Percentiles rank a stretch among this genome's conserved stretches.
phyloP scores from a whole-genome alignment of 495 filamentous ascomycete genomes.

The Evansstolkia leycettana region DNA sequence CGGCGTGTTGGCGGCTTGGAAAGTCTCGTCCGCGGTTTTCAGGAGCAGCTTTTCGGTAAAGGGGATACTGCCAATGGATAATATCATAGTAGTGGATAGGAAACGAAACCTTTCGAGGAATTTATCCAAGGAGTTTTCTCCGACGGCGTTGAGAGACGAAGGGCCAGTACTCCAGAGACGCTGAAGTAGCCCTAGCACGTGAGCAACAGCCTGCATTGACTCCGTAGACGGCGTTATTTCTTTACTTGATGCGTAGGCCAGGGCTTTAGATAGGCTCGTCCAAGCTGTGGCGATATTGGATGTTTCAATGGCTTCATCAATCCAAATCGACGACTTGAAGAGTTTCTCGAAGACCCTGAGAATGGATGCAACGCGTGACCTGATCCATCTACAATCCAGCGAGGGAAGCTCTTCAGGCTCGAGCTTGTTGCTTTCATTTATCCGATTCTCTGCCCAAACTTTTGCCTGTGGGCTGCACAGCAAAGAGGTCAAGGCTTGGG shows the following conservation, averaged over 20 bases:
- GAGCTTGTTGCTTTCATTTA: constrained; percentile 43
- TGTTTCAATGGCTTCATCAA: constrained; percentile 27
- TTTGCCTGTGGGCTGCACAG: constrained; percentile 53
- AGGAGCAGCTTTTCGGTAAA: constrained; percentile 66
- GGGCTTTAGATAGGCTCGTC: constrained; percentile 50
- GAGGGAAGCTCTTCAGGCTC: constrained; percentile 61
- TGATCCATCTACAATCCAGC: constrained; percentile 80
- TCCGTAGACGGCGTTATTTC: constrained; percentile 84
- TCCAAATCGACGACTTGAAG: constrained; percentile 43
- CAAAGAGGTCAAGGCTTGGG: constrained; percentile 53
- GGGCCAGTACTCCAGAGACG: constrained; percentile 48
- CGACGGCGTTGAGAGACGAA: constrained; percentile 22
- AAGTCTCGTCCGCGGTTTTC: constrained; percentile 26
- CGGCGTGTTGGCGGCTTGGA: constrained; percentile 37
- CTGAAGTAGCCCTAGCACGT: constrained; percentile 52
- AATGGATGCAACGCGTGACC: constrained; percentile 49
- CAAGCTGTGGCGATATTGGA: constrained; percentile 48
- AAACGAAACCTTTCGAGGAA: constrained; percentile 51
- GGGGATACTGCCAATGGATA: constrained; percentile 54
- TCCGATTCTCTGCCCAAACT: constrained; percentile 61
- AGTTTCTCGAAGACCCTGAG: constrained; percentile 53
- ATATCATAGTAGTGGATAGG: constrained; percentile 48
- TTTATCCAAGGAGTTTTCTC: constrained; percentile 11
- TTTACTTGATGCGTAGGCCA: constrained; percentile 70
- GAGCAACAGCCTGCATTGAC: constrained; percentile 63